Base-by-base conservation (phyloP, 768 basidiomycete species). In the Rhodotorula taiwanensis region DNA sequence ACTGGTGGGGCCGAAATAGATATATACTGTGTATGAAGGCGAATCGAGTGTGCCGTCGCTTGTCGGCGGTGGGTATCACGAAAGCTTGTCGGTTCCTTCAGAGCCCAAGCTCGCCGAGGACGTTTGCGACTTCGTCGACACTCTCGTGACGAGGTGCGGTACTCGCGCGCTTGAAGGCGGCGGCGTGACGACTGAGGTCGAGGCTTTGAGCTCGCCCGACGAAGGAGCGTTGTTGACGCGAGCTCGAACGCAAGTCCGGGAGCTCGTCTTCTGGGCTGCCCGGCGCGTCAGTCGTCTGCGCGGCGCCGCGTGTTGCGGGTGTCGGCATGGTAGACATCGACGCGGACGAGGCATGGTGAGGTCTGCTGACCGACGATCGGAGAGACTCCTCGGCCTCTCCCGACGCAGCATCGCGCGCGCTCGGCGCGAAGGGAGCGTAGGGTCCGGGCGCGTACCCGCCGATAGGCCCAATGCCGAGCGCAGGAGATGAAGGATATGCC, bases 151-250 rank as follows among this genome's bases (percentile, higher is more conserved):
- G 34, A 42, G 58, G 50, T 39, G 60, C 48, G 42, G 58, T 68
- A 42, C 23, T 30, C n/a, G 47, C 60, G 33, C 39, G 36, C 15
- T 43, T n/a, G 58, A 61, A 71, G 30, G 67, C 64, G 11, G 60
- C 47, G 84, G 84, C n/a, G 84, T 85, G 66, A 41, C 53, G 63
- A 33, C 87, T 89, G 68, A 94, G 78, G 74, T 94, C 90, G 51
- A 94, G 84, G 8, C 87, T 89, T 74, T 93, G 90, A 0, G 90
- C 90, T 23, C 90, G 86, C 70, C 89, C 89, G 65, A 85, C 85
- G 66, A 90, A 77, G 7, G 88, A 86, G 52, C 89, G 85, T 8
- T 88, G 87, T 76, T 89, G 89, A 39, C 61, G 55, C 2, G 30
- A 25, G 10, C n/a, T 14, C 48, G 62, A 18, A 25, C 30, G 44